These are phyloP conservation scores for Coriolopsis trogii DNA, from an alignment of 1,284 basidiomycete genomes.

Conservation along the genomic window DNA sequence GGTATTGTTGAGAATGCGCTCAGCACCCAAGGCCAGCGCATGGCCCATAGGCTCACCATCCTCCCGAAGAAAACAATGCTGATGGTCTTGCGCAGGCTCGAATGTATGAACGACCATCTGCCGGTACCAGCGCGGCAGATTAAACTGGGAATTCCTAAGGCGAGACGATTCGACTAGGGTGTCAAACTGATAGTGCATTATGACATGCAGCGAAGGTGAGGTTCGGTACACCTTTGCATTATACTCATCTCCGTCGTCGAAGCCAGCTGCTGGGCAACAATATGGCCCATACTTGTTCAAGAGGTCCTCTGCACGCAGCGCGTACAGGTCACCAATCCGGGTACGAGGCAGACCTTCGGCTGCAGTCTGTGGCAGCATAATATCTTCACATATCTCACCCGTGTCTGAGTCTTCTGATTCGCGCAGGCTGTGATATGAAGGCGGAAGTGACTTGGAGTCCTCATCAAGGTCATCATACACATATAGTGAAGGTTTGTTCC, in stretches of 20 bases:
- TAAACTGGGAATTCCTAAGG: slow-evolving; percentile 1
- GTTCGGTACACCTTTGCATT: slow-evolving; percentile 2
- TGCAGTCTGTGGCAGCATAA: not conserved
- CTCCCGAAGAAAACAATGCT: not conserved
- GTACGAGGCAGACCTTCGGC: not conserved
- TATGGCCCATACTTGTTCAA: not conserved
- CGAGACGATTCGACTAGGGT: not conserved
- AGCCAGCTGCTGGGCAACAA: not conserved
- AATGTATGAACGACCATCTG: slow-evolving; percentile 7
- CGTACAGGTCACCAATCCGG: slow-evolving; percentile 1
- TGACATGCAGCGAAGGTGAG: not conserved
- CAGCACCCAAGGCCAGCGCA: slow-evolving; percentile 1
- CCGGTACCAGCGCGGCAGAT: slow-evolving; percentile 8
- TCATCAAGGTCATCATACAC: too few relatives aligned
- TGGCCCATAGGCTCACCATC: slow-evolving; percentile 1
- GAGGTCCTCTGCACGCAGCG: not conserved
- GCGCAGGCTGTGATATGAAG: too few relatives aligned
- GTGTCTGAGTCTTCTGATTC: not conserved
- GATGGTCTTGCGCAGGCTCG: slow-evolving; percentile 1
- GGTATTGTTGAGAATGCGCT: not conserved
- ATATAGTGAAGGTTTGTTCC: too few relatives aligned
- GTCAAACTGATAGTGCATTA: slow-evolving; percentile 4
- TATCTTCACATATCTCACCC: not conserved
- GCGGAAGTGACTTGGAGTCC: too few relatives aligned
- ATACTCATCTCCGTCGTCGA: not conserved